phyloP scores from a whole-genome alignment of 2,329 filamentous ascomycete species.

The Fusarium haematococcum region DNA sequence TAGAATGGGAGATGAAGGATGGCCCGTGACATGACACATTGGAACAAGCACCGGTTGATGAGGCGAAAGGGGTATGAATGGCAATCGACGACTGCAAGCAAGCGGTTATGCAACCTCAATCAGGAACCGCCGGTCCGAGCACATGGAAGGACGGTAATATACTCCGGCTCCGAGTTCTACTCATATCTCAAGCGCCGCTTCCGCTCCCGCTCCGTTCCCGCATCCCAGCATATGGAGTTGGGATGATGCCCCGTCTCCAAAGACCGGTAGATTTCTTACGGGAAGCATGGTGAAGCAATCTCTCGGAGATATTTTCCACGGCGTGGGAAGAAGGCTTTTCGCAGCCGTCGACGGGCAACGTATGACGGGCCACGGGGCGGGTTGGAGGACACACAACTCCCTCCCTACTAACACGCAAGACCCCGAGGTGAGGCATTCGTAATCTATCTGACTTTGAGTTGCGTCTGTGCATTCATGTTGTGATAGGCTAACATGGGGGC shows the following conservation, averaged over 20 bases:
- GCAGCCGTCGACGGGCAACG: constrained; percentile 10
- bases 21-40: constrained; percentile 18
- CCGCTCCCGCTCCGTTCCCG: background rate
- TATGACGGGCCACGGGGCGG: constrained; percentile 6
- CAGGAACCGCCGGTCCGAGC: background rate
- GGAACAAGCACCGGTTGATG: constrained; percentile 22
- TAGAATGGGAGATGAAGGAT: constrained; percentile 26
- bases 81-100: constrained; percentile 13
- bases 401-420: background rate
- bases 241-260: constrained; percentile 1
- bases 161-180: background rate
- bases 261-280: background rate
- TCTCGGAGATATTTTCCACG: constrained; percentile 2
- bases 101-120: constrained; percentile 18
- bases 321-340: constrained; percentile 8
- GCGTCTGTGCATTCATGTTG: constrained; percentile 33
- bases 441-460: constrained; percentile 24
- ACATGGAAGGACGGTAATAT: background rate
- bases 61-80: constrained; percentile 13
- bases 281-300: constrained; percentile 6
- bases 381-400: constrained; percentile 1
- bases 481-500: constrained; percentile 25
- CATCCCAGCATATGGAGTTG: constrained; percentile 9
- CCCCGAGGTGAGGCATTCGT: constrained; percentile 7
- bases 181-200: background rate